Evolutionary conservation across 192 early-diverging fungal genomes (phyloP).

Genomic region (Coemansia sp.): DNA sequence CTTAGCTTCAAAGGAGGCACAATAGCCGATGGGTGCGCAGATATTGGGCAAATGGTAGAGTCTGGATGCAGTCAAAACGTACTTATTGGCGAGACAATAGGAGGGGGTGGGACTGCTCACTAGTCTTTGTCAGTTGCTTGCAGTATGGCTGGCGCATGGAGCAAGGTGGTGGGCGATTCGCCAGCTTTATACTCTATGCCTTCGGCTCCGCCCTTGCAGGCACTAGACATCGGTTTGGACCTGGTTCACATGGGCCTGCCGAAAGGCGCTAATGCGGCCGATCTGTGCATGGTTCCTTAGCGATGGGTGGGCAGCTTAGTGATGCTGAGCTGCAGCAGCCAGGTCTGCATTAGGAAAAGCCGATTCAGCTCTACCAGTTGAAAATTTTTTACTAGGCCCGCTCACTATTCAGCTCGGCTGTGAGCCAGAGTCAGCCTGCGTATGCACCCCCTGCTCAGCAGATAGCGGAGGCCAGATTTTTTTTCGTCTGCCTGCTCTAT

Average conservation of each 20-base stretch:
- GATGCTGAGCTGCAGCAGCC: neutral
- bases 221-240: neutral
- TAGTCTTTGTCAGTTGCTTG: neutral
- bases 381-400: neutral
- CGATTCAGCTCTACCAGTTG: neutral
- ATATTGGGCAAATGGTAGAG: neutral
- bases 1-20: neutral
- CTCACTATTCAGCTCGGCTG: conserved; percentile 1
- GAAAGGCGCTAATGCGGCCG: neutral
- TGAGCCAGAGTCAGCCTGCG: conserved; percentile 5
- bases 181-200: neutral
- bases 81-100: neutral
- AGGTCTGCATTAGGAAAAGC: neutral
- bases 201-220: neutral
- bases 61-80: neutral
- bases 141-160: neutral
- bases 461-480: neutral
- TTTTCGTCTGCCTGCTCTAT: neutral
- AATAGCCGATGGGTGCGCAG: neutral
- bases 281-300: neutral
- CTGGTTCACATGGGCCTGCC: neutral
- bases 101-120: neutral
- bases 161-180: neutral
- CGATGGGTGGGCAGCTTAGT: neutral
- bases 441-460: neutral